Evolutionary conservation across 805 yeast genomes (phyloP).

Genomic region (Myxozyma nipponensis): DNA sequence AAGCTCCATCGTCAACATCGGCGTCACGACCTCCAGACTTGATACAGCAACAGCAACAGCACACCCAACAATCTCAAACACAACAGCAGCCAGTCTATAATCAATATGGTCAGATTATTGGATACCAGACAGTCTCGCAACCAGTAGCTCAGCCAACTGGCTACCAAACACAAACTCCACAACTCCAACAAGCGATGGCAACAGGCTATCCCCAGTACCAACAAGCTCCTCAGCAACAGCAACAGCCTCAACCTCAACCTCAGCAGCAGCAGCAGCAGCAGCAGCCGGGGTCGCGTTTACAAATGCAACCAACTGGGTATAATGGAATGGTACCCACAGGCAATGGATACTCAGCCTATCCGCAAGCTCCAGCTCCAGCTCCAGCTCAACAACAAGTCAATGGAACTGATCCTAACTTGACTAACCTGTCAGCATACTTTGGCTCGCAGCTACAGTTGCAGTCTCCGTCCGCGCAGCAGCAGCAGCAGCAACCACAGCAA

Average conservation of each 20-base stretch:
- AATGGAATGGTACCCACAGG: slow-evolving; percentile 11
- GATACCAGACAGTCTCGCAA: slow-evolving; percentile 2
- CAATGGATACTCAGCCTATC: slow-evolving; percentile 4
- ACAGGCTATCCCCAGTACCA: neutral
- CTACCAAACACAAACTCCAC: neutral
- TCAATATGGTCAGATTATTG: slow-evolving; percentile 18
- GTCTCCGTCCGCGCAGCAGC: slow-evolving; percentile 1
- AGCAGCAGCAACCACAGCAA: neutral
- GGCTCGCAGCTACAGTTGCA: neutral
- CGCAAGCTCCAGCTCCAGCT: slow-evolving; percentile 3
- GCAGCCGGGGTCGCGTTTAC: slow-evolving; percentile 8
- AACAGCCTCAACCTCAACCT: neutral
- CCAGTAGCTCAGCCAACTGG: slow-evolving; percentile 5
- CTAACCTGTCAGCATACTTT: neutral
- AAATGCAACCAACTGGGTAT: slow-evolving; percentile 5
- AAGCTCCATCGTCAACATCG: neutral
- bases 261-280: slow-evolving; percentile 22
- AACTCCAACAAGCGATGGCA: no score
- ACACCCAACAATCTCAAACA: slow-evolving; percentile 1
- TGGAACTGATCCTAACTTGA: neutral
- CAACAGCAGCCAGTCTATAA: slow-evolving; percentile 8
- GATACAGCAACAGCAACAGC: neutral
- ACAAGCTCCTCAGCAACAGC: neutral
- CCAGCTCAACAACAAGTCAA: slow-evolving; percentile 5
- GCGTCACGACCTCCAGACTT: neutral